Percentiles rank a stretch among this genome's conserved stretches.
These are phyloP conservation scores for Porcisia hertigi DNA, from an alignment of 208 protist genomes.

Conservation along the genomic window DNA sequence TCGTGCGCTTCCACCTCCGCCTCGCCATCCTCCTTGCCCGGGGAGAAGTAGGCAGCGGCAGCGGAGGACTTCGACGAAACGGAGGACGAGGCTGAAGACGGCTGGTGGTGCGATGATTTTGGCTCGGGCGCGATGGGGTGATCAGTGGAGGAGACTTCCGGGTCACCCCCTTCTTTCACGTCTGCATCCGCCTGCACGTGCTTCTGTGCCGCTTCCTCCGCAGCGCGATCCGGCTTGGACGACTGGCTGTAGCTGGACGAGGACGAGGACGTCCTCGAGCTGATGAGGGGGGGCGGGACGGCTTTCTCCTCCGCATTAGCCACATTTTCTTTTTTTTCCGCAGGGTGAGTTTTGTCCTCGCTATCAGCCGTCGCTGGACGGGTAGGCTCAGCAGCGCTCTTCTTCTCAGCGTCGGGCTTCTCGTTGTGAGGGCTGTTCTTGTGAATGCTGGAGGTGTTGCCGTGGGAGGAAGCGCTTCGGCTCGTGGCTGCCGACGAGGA, in stretches of 20 bases:
- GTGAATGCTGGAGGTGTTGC: neutral
- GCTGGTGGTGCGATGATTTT: neutral
- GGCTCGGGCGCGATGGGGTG: slow-evolving; percentile 43
- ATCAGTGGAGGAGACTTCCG: slow-evolving; percentile 28
- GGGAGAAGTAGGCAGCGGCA: slow-evolving; percentile 12
- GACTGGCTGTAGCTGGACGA: slow-evolving; percentile 2
- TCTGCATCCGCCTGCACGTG: slow-evolving; percentile 7
- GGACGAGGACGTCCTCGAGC: slow-evolving; percentile 1
- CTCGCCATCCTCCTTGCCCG: neutral
- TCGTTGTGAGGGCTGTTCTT: slow-evolving; percentile 14
- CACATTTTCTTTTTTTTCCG: neutral
- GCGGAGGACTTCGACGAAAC: slow-evolving; percentile 9
- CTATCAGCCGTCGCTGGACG: neutral
- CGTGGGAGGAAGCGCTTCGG: slow-evolving; percentile 22
- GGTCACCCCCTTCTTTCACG: neutral
- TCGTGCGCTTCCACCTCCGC: neutral
- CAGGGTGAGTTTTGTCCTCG: neutral
- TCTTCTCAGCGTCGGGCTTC: slow-evolving; percentile 2
- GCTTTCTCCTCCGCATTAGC: neutral
- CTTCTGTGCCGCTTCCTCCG: slow-evolving; percentile 1
- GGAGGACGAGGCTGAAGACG: neutral
- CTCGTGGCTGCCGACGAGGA: slow-evolving; percentile 30
- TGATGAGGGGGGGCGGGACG: neutral
- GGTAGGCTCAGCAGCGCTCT: neutral
- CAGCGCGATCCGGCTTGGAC: neutral